Conservation (phyloP, 106 monocot species). For the Hemerocallis citrina region DNA sequence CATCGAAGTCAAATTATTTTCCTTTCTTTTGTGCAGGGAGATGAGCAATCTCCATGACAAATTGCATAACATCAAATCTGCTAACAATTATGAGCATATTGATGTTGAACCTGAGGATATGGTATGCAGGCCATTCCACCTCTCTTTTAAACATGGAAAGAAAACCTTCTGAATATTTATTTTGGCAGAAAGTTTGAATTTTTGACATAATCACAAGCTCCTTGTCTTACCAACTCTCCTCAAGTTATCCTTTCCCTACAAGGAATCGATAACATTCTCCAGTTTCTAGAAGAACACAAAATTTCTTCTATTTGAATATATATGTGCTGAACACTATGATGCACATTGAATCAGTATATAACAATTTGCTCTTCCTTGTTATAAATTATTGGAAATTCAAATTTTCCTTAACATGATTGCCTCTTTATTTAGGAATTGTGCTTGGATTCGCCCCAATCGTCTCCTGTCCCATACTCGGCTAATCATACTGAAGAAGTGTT, state of each 20-base stretch:
- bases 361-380: background rate
- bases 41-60: conserved; percentile 33
- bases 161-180: too few species aligned
- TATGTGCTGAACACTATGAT: background rate
- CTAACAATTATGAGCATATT: conserved; percentile 7
- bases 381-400: background rate
- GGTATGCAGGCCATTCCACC: conserved; percentile 32
- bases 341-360: background rate
- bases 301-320: too few species aligned
- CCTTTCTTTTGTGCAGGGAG: conserved; percentile 42
- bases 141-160: too few species aligned
- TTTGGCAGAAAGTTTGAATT: too few species aligned
- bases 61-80: conserved; percentile 24
- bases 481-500: conserved; percentile 43
- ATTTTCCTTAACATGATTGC: background rate
- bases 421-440: conserved; percentile 33
- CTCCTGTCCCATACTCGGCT: background rate
- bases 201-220: too few species aligned
- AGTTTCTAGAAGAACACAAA: too few species aligned
- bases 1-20: background rate
- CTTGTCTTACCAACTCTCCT: too few species aligned
- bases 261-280: too few species aligned
- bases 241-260: too few species aligned
- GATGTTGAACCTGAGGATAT: conserved; percentile 20
- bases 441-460: conserved; percentile 7